Conservation (phyloP, 306 rosid genomes). For the Oemleria cerasiformis region DNA sequence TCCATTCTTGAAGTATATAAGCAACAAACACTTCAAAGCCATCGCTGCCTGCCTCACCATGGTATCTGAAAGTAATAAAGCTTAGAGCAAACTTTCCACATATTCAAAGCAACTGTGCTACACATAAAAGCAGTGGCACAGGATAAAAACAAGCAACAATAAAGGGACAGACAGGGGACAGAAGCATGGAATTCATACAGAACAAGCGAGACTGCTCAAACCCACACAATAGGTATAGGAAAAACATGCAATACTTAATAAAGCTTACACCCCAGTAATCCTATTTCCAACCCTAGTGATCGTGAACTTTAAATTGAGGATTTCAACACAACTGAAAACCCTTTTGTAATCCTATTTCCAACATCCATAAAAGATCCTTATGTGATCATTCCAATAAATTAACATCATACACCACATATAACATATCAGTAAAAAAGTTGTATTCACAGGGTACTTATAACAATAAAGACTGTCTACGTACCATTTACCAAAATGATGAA, state of each 20-base stretch:
- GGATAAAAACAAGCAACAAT: slow-evolving; percentile 4
- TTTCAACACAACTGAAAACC: background rate
- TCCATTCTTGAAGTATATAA: slow-evolving; percentile 72
- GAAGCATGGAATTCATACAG: background rate
- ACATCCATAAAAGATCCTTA: slow-evolving; percentile 1
- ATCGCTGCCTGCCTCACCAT: slow-evolving; percentile 73
- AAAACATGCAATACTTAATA: background rate
- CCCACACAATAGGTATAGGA: background rate
- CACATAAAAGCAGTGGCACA: background rate
- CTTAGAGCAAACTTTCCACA: background rate
- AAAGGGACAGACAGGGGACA: slow-evolving; percentile 8
- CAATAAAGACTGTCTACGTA: slow-evolving; percentile 28
- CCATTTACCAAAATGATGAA: slow-evolving; percentile 89
- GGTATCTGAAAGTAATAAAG: slow-evolving; percentile 55
- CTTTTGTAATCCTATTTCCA: slow-evolving; percentile 1
- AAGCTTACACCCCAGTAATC: background rate
- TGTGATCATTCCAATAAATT: slow-evolving; percentile 1
- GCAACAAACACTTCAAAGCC: slow-evolving; percentile 86
- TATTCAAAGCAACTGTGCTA: background rate
- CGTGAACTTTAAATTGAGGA: background rate
- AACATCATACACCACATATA: background rate
- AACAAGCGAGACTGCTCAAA: background rate
- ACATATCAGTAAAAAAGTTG: background rate
- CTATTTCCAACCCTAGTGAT: background rate
- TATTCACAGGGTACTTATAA: background rate